Conservation (phyloP, 257 asterid genomes). For the Eustoma russellianum region DNA sequence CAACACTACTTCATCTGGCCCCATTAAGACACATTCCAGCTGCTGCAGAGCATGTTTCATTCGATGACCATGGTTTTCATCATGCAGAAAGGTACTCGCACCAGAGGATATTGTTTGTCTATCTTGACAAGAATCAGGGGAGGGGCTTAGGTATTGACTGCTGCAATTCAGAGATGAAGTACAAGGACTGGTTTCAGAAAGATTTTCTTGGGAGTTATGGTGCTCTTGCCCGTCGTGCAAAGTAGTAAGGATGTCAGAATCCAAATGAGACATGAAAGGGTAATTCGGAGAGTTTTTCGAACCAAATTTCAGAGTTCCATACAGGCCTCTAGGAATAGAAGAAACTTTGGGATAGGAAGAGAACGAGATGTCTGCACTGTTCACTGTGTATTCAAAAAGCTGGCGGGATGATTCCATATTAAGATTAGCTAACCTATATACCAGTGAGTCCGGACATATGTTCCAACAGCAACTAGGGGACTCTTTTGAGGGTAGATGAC, state of each 20-base stretch:
- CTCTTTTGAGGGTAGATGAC: too few relatives aligned
- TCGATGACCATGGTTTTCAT: conserved; percentile 30
- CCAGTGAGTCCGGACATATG: conserved; percentile 4
- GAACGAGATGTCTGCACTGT: conserved; percentile 20
- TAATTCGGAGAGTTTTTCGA: conserved; percentile 64
- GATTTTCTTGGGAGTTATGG: conserved; percentile 45
- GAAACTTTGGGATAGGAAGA: conserved; percentile 35
- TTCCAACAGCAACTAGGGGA: not conserved
- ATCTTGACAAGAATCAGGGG: conserved; percentile 25
- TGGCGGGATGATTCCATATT: conserved; percentile 28
- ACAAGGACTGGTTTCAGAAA: conserved; percentile 39
- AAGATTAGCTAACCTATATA: conserved; percentile 10
- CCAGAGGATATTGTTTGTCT: conserved; percentile 21
- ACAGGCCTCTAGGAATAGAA: conserved; percentile 38
- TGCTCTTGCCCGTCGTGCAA: conserved; percentile 47
- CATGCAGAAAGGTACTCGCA: conserved; percentile 18
- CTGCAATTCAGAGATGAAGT: conserved; percentile 46
- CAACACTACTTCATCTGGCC: conserved; percentile 42
- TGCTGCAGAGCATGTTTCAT: conserved; percentile 46
- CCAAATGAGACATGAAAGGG: conserved; percentile 50
- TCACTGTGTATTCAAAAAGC: conserved; percentile 16
- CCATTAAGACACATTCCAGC: conserved; percentile 71
- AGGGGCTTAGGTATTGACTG: conserved; percentile 25
- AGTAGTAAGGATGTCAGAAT: conserved; percentile 28
- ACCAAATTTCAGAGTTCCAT: conserved; percentile 45